phyloP scores from a whole-genome alignment of 2,329 filamentous ascomycete species.

The Colletotrichum trifolii region DNA sequence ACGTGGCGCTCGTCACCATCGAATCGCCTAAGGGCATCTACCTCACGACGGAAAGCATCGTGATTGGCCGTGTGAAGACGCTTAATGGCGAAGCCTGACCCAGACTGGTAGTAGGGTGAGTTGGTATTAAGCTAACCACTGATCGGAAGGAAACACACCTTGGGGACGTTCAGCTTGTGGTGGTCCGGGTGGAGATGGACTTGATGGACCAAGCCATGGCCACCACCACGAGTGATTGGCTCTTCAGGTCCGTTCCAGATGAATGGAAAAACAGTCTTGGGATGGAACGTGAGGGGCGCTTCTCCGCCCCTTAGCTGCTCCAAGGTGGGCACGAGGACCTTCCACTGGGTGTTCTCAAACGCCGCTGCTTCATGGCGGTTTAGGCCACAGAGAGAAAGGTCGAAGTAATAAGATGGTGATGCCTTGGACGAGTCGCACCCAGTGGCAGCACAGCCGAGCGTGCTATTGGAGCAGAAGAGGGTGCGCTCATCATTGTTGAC shows the following conservation, averaged over 20 bases:
- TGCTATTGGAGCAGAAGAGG: not conserved
- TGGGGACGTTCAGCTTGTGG: not conserved
- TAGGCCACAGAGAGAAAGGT: not conserved
- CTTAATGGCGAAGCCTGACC: constrained; percentile 4
- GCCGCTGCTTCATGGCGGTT: not conserved
- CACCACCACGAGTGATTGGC: not conserved
- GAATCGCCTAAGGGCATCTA: not conserved
- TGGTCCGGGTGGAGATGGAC: not conserved
- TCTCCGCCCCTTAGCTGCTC: not conserved
- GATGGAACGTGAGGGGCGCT: not conserved
- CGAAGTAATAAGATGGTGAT: not conserved
- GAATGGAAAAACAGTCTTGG: not conserved
- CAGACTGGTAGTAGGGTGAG: too few relatives aligned
- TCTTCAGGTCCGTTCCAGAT: not conserved
- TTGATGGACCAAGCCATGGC: constrained; percentile 2
- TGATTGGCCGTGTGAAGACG: not conserved
- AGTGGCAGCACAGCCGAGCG: not conserved
- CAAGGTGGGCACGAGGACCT: not conserved
- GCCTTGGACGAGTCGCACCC: too few relatives aligned
- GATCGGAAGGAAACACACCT: not conserved
- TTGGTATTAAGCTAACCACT: too few relatives aligned
- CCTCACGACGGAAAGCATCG: not conserved
- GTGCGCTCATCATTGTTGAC: not conserved
- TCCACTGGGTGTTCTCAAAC: constrained; percentile 15
- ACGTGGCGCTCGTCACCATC: not conserved